Evolutionary conservation across 2,329 filamentous ascomycete genomes (phyloP).

Genomic region (Beauveria caledonica): DNA sequence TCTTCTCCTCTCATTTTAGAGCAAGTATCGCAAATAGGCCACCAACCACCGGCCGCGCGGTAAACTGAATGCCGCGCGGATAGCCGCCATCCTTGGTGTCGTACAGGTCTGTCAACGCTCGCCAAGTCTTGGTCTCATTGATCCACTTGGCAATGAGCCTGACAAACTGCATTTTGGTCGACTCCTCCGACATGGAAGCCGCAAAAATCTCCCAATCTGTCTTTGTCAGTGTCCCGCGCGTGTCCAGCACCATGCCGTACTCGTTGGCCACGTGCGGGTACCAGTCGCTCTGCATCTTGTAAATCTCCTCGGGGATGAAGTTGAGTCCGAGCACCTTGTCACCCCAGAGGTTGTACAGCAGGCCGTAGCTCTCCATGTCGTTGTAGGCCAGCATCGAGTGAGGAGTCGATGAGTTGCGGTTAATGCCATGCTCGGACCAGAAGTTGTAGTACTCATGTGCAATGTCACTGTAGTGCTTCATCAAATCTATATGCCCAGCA

Average conservation of each 20-base stretch:
- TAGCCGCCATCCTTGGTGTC: conserved; percentile 62
- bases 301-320: conserved; percentile 65
- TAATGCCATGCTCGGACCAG: conserved; percentile 66
- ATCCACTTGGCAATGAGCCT: conserved; percentile 65
- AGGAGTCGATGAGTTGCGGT: conserved; percentile 48
- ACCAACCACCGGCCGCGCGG: conserved; percentile 70
- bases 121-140: conserved; percentile 61
- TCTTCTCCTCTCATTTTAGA: conserved; percentile 26
- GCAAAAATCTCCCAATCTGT: conserved; percentile 82
- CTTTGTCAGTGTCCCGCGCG: conserved; percentile 74
- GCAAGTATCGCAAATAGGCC: conserved; percentile 74
- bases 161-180: conserved; percentile 58
- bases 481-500: conserved; percentile 49
- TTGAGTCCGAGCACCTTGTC: conserved; percentile 71
- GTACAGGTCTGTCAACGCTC: conserved; percentile 70
- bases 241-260: conserved; percentile 78
- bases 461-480: conserved; percentile 50
- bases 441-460: conserved; percentile 61
- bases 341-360: conserved; percentile 74
- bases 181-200: conserved; percentile 60
- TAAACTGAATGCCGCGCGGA: conserved; percentile 58
- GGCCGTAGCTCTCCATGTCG: conserved; percentile 41
- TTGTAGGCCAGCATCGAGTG: conserved; percentile 76
- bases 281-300: conserved; percentile 69
- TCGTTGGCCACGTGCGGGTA: conserved; percentile 63